phyloP scores from a whole-genome alignment of 2,329 filamentous ascomycete genomes.

The Penicillium verrucosum region DNA sequence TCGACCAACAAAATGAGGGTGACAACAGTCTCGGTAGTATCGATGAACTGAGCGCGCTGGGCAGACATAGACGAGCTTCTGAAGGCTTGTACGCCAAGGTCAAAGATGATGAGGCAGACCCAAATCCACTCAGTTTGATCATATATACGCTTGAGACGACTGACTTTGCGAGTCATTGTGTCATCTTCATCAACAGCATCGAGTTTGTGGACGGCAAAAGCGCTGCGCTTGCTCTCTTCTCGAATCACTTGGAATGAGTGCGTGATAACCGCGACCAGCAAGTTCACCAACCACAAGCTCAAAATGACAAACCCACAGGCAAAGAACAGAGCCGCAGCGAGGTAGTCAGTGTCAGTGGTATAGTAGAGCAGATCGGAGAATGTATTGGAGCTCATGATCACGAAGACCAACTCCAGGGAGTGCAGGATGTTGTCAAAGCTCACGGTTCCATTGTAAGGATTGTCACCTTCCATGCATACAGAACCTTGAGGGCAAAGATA shows the following conservation, averaged over 20 bases:
- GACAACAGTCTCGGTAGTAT: constrained; percentile 68
- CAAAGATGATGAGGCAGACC: constrained; percentile 75
- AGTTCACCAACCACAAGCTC: constrained; percentile 93
- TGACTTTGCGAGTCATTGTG: constrained; percentile 29
- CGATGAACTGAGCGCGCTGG: constrained; percentile 61
- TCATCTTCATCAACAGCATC: constrained; percentile 46
- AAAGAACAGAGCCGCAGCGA: constrained; percentile 76
- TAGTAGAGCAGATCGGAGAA: constrained; percentile 94
- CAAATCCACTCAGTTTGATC: constrained; percentile 72
- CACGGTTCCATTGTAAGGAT: constrained; percentile 79
- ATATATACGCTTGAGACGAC: constrained; percentile 66
- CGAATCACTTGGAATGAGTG: constrained; percentile 97
- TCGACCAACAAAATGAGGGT: constrained; percentile 77
- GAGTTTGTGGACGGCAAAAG: constrained; percentile 75
- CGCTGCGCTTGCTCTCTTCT: constrained; percentile 91
- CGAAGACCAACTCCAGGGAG: constrained; percentile 90
- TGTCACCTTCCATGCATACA: constrained; percentile 72
- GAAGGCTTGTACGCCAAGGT: constrained; percentile 73
- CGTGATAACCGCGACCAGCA: constrained; percentile 93
- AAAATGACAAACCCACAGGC: constrained; percentile 76
- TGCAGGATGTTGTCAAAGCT: constrained; percentile 94
- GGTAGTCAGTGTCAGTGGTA: constrained; percentile 86
- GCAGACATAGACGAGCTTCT: constrained; percentile 73
- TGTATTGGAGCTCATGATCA: constrained; percentile 97
- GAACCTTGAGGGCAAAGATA: constrained; percentile 84